phyloP scores from a whole-genome alignment of 345 rosid genomes.

The Noccaea caerulescens region DNA sequence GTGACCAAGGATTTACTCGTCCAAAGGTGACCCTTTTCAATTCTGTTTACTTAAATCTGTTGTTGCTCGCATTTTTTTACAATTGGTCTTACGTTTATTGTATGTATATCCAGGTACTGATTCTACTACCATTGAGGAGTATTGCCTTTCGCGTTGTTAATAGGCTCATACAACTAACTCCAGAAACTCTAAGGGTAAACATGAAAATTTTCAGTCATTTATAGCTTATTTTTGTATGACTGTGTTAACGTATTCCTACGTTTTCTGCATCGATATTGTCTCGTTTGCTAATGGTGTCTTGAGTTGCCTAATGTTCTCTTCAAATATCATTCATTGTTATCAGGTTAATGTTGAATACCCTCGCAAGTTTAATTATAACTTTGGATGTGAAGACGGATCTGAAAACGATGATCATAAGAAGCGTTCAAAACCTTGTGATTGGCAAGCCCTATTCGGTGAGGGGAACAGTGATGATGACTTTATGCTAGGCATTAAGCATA shows the following conservation, averaged over 20 bases:
- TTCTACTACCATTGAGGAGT: constrained; percentile 76
- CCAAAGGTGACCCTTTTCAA: constrained; percentile 73
- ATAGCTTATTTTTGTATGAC: constrained; percentile 3
- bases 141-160: constrained; percentile 68
- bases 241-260: constrained; percentile 13
- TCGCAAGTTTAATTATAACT: constrained; percentile 71
- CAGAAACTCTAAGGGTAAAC: constrained; percentile 70
- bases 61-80: constrained; percentile 6
- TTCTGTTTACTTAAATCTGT: constrained; percentile 23
- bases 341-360: constrained; percentile 82
- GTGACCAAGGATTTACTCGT: constrained; percentile 96
- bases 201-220: not conserved
- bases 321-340: constrained; percentile 32
- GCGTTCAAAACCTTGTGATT: constrained; percentile 79
- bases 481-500: constrained; percentile 83
- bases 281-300: constrained; percentile 14
- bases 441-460: constrained; percentile 72
- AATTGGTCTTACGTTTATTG: constrained; percentile 23
- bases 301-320: constrained; percentile 10
- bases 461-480: constrained; percentile 66
- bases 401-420: constrained; percentile 46
- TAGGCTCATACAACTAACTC: constrained; percentile 80
- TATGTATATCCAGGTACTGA: constrained; percentile 60
- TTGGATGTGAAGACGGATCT: constrained; percentile 69
- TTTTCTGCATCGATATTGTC: constrained; percentile 26